Evolutionary conservation across 495 filamentous ascomycete genomes (phyloP).

Genomic region (Xylaria intraflava): DNA sequence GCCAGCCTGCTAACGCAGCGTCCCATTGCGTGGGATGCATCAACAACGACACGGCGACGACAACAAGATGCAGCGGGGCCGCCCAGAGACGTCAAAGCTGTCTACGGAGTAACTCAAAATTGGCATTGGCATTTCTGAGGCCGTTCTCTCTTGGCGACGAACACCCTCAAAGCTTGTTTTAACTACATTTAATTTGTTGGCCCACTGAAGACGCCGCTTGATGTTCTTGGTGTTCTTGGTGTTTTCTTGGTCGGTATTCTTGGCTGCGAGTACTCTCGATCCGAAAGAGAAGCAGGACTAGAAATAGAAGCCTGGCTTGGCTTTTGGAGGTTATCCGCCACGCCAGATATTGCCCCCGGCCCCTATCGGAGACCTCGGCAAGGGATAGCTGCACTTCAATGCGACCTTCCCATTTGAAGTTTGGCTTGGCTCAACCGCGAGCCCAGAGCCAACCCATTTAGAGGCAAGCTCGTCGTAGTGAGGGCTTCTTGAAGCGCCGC

Average conservation of each 20-base stretch:
- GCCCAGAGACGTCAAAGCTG: too few relatives aligned
- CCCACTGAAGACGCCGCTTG: not conserved
- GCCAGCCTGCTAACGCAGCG: too few relatives aligned
- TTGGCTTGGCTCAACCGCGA: not conserved
- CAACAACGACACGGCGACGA: too few relatives aligned
- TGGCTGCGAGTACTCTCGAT: not conserved
- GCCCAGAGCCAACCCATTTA: not conserved
- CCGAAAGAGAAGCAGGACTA: not conserved
- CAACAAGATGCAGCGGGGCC: too few relatives aligned
- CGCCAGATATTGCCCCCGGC: too few relatives aligned
- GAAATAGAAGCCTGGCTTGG: too few relatives aligned
- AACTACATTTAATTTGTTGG: not conserved
- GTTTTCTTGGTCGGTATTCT: constrained; percentile 10
- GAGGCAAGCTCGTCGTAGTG: not conserved
- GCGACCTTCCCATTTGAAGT: constrained; percentile 3
- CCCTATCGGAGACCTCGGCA: too few relatives aligned
- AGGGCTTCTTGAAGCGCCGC: not conserved
- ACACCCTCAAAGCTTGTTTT: constrained; percentile 4
- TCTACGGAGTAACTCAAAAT: not conserved
- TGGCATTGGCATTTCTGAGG: not conserved
- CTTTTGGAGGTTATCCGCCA: too few relatives aligned
- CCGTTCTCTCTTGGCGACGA: constrained; percentile 1
- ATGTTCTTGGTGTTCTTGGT: constrained; percentile 6
- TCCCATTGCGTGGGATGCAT: too few relatives aligned
- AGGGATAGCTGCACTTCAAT: not conserved